phyloP scores from a whole-genome alignment of 345 rosid species.

The Triadica sebifera region DNA sequence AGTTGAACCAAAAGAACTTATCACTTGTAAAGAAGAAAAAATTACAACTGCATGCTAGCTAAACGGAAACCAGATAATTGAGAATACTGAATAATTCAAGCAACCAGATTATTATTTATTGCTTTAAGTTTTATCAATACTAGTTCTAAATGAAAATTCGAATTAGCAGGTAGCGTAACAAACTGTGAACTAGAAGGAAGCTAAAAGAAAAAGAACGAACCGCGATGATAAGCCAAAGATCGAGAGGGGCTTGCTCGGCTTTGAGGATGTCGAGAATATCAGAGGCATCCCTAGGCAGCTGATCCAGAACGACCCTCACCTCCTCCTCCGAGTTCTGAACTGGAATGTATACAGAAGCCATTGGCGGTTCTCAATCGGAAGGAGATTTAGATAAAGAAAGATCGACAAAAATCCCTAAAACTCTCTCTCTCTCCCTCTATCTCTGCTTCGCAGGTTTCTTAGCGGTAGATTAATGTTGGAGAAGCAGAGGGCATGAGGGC shows the following conservation, averaged over 20 bases:
- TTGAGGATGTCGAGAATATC: slow-evolving; percentile 97
- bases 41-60: neutral
- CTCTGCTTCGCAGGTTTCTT: too few species aligned
- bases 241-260: slow-evolving; percentile 98
- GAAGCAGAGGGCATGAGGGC: too few species aligned
- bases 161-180: neutral
- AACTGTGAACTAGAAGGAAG: neutral
- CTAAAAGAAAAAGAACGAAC: slow-evolving; percentile 39
- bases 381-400: neutral
- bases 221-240: slow-evolving; percentile 97
- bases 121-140: neutral
- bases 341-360: slow-evolving; percentile 91
- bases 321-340: slow-evolving; percentile 99
- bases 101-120: neutral
- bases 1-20: neutral
- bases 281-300: slow-evolving; percentile 94
- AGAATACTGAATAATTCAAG: neutral
- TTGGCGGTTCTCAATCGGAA: slow-evolving; percentile 19
- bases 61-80: neutral
- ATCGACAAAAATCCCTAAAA: neutral
- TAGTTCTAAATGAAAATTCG: neutral
- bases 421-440: too few species aligned
- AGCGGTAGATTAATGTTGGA: too few species aligned
- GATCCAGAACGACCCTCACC: slow-evolving; percentile 91
- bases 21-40: neutral